Percentiles rank a stretch among this genome's conserved stretches.
phyloP scores from a whole-genome alignment of 495 filamentous ascomycete genomes.

The Margaritispora aquatica region DNA sequence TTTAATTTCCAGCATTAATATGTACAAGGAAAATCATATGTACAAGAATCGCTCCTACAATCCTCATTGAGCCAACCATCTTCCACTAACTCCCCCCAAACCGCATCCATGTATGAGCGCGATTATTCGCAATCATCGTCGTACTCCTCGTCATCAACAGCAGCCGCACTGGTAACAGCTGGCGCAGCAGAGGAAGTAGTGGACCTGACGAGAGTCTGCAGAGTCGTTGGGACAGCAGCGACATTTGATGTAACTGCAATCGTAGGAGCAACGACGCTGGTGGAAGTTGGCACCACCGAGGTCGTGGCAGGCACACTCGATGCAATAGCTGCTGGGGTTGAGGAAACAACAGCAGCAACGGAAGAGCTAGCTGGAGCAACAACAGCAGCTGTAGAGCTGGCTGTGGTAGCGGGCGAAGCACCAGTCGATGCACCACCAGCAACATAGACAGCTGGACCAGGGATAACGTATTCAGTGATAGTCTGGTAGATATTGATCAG shows the following conservation, averaged over 20 bases:
- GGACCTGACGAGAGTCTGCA: not conserved
- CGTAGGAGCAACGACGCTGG: not conserved
- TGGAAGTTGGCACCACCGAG: not conserved
- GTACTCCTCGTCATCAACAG: not conserved
- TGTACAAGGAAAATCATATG: not conserved
- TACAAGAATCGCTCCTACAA: not conserved
- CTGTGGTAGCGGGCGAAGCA: not conserved
- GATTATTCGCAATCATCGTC: not conserved
- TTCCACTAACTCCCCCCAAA: not conserved
- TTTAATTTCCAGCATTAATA: not conserved
- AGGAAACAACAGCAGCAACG: not conserved
- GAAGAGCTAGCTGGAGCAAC: not conserved
- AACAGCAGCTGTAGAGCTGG: constrained; percentile 10
- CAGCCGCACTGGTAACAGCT: not conserved
- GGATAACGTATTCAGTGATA: constrained; percentile 37
- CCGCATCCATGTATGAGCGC: not conserved
- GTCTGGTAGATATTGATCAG: constrained; percentile 47
- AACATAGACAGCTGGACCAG: constrained; percentile 38
- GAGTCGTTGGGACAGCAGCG: not conserved
- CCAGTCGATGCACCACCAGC: not conserved
- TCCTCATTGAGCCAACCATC: not conserved
- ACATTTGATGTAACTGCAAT: not conserved
- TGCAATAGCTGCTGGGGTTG: not conserved
- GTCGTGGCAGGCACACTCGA: too few species aligned
- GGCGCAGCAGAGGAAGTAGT: not conserved